Evolutionary conservation across 2,329 filamentous ascomycete species (phyloP).

Genomic region (Pseudogymnoascus sp.): DNA sequence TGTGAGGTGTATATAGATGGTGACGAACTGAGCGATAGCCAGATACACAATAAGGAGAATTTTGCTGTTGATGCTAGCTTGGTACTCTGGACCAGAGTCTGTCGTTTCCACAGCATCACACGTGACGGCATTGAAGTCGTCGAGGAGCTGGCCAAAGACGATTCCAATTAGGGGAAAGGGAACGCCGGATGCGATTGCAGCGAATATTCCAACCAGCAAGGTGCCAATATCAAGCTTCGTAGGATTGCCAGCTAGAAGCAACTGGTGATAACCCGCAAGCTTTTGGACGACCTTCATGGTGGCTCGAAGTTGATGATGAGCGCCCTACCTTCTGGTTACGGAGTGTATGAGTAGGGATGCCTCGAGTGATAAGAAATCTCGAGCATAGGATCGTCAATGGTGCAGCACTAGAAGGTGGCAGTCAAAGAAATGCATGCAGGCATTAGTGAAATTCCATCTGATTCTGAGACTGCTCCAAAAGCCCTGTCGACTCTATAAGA

Average conservation of each 20-base stretch:
- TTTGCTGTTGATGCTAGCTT: conserved; percentile 45
- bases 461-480: neutral
- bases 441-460: neutral
- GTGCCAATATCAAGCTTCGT: conserved; percentile 27
- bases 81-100: conserved; percentile 21
- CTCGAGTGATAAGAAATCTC: neutral
- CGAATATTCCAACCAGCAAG: conserved; percentile 33
- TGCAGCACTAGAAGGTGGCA: neutral
- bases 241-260: conserved; percentile 33
- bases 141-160: conserved; percentile 55
- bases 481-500: neutral
- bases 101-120: conserved; percentile 35
- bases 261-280: conserved; percentile 29
- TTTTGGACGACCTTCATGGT: conserved; percentile 28
- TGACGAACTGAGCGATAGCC: conserved; percentile 53
- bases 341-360: neutral
- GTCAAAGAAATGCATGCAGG: neutral
- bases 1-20: conserved; percentile 57
- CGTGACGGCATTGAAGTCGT: conserved; percentile 50
- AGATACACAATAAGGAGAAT: conserved; percentile 58
- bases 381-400: neutral
- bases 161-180: conserved; percentile 57
- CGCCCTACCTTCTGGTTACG: neutral
- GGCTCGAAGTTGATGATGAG: conserved; percentile 1
- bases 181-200: conserved; percentile 48